Evolutionary conservation across 495 filamentous ascomycete genomes (phyloP).

Genomic region (Xylaria cubensis): DNA sequence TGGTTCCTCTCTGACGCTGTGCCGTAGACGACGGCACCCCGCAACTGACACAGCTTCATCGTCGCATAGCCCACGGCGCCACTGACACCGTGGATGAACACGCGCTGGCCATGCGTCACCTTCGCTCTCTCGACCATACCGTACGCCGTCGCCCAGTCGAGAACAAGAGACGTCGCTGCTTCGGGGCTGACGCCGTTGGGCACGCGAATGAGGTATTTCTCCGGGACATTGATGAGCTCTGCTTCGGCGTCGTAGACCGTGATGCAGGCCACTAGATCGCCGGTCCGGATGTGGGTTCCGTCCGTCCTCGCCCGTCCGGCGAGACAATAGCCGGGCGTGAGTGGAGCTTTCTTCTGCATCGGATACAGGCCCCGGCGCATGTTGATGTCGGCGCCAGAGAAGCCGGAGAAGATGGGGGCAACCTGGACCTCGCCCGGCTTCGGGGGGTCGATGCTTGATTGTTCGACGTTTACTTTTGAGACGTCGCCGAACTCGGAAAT

Average conservation of each 20-base stretch:
- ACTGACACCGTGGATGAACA: slow-evolving; percentile 54
- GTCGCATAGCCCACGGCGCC: slow-evolving; percentile 50
- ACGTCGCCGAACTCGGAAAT: slow-evolving; percentile 46
- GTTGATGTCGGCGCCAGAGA: slow-evolving; percentile 50
- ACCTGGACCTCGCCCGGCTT: slow-evolving; percentile 48
- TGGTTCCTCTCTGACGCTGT: slow-evolving; percentile 51
- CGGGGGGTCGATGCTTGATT: slow-evolving; percentile 39
- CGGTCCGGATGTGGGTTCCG: slow-evolving; percentile 39
- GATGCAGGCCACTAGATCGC: slow-evolving; percentile 46
- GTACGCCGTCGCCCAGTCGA: slow-evolving; percentile 53
- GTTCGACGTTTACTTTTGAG: slow-evolving; percentile 41
- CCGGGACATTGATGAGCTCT: slow-evolving; percentile 46
- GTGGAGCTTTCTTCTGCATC: slow-evolving; percentile 45
- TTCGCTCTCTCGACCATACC: slow-evolving; percentile 47
- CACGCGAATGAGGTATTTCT: slow-evolving; percentile 48
- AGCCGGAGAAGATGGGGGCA: slow-evolving; percentile 47
- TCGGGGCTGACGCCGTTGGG: slow-evolving; percentile 43
- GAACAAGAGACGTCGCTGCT: slow-evolving; percentile 41
- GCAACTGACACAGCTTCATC: slow-evolving; percentile 42
- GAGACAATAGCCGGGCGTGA: slow-evolving; percentile 53
- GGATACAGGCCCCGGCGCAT: slow-evolving; percentile 54
- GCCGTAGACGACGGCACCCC: slow-evolving; percentile 51
- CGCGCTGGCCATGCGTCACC: slow-evolving; percentile 45
- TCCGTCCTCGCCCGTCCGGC: slow-evolving; percentile 43
- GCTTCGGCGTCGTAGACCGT: slow-evolving; percentile 52